These are phyloP conservation scores for Macadamia tetraphylla DNA, from an alignment of 164 flowering plant genomes.

Conservation along the genomic window DNA sequence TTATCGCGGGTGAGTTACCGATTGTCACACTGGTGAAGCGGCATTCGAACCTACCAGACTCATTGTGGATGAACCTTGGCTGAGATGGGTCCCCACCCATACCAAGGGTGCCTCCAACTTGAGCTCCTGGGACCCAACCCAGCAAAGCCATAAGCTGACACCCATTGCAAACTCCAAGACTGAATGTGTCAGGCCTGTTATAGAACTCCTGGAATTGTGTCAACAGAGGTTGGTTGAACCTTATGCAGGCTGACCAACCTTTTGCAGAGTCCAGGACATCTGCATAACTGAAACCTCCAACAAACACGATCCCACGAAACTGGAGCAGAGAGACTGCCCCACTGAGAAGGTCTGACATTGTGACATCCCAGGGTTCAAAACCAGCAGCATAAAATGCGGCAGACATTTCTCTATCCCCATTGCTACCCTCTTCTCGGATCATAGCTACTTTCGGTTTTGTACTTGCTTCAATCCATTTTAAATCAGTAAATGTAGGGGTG, in stretches of 20 bases:
- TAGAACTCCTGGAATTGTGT: conserved; percentile 62
- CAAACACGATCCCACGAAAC: conserved; percentile 80
- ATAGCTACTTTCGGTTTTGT: conserved; percentile 85
- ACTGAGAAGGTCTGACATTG: conserved; percentile 68
- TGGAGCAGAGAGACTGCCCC: conserved; percentile 49
- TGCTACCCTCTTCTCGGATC: conserved; percentile 80
- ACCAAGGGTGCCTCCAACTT: conserved; percentile 74
- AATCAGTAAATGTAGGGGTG: conserved; percentile 57
- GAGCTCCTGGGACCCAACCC: conserved; percentile 91
- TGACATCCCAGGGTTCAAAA: conserved; percentile 78
- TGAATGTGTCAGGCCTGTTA: conserved; percentile 62
- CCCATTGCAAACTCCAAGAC: conserved; percentile 93
- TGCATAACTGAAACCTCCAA: conserved; percentile 82
- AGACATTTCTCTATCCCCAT: conserved; percentile 85
- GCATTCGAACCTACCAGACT: conserved; percentile 90
- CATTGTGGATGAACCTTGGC: conserved; percentile 86
- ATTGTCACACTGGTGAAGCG: conserved; percentile 83
- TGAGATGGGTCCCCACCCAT: conserved; percentile 76
- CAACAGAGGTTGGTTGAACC: conserved; percentile 71
- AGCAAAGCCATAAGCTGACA: conserved; percentile 96
- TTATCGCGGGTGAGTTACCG: conserved; percentile 73
- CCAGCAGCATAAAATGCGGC: conserved; percentile 91
- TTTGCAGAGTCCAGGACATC: conserved; percentile 87
- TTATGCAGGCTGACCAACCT: conserved; percentile 92
- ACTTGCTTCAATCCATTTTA: conserved; percentile 40